These are phyloP conservation scores for Panicum hallii DNA, from an alignment of 202 grass and related monocot genomes.

Conservation along the genomic window DNA sequence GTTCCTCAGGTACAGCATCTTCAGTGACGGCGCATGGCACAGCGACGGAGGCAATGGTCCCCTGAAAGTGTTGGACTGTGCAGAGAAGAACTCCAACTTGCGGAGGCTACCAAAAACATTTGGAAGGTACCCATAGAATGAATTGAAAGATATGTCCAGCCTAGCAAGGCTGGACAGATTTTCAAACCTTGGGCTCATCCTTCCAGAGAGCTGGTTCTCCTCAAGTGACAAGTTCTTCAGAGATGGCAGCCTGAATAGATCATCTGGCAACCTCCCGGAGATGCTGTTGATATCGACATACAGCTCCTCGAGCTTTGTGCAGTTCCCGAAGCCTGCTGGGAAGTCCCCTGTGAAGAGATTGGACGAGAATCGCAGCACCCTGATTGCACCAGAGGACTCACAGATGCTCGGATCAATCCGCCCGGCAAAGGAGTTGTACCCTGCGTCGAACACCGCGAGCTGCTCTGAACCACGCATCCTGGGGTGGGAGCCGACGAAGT, in stretches of 20 bases:
- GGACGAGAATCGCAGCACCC: constrained; percentile 63
- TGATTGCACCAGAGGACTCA: constrained; percentile 59
- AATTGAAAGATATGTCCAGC: constrained; percentile 94
- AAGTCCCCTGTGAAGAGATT: constrained; percentile 70
- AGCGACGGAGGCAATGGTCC: constrained; percentile 72
- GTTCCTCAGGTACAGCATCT: constrained; percentile 82
- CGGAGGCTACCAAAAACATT: constrained; percentile 72
- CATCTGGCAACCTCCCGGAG: constrained; percentile 71
- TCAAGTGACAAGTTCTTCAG: constrained; percentile 69
- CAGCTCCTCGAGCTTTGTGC: constrained; percentile 74
- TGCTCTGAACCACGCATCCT: constrained; percentile 52
- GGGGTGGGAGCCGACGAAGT: constrained; percentile 62
- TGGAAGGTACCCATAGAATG: constrained; percentile 74
- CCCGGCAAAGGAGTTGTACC: constrained; percentile 72
- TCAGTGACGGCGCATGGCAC: constrained; percentile 60
- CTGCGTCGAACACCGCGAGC: constrained; percentile 64
- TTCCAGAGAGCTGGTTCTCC: constrained; percentile 73
- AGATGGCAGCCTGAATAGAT: constrained; percentile 74
- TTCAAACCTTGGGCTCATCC: constrained; percentile 71
- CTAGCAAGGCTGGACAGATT: constrained; percentile 79
- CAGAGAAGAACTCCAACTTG: constrained; percentile 77
- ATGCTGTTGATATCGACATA: constrained; percentile 69
- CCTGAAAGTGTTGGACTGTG: constrained; percentile 74
- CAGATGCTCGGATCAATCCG: constrained; percentile 74
- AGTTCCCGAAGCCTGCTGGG: constrained; percentile 80